Base-by-base conservation (phyloP, 2,329 filamentous ascomycete genomes). In the Curvularia sp. region DNA sequence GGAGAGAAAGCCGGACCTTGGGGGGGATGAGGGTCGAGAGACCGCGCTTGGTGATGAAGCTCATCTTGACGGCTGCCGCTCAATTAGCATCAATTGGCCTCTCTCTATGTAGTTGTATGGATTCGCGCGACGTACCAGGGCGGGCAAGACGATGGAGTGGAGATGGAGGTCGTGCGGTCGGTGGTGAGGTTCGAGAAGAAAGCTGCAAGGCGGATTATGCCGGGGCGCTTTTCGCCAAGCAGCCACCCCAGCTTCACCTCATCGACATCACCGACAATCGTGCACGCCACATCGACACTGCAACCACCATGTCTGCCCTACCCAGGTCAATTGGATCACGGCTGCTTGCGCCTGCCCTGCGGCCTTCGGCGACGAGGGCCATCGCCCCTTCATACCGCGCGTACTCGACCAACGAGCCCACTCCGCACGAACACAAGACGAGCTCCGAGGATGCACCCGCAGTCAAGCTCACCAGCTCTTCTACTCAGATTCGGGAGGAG, bases 11-110 rank as follows among this genome's bases (percentile, higher is more conserved):
- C 72, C 84, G 72, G 84, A 97, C 94, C 93, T 99, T 99, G 78
- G 96, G 95, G 74, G 96, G 96, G 76, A 99, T 97, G 81, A 99
- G 90, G 86, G 96, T 97, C 79, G 95, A 98, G 78, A 97, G 90
- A 86, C 87, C 91, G 83, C 93, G 89, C 83, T 91, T 91, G 77
- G 89, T 87, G 77, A 96, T 86, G 87, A 89, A 95, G 86, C 92
- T 97, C 93, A 97, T 97, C 82, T 83, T 92, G 86, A 79, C 74
- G 69, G 71, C 77, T 80, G 66, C 55, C 41, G 32, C 55, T 66
- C 65, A 66, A 78, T 80, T 74, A 77, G 72, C 64, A 73, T 68
- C 72, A 72, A 74, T 73, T 74, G 68, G 39, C 52, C 50, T 61
- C 42, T 58, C 19, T 46, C 53, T 53, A 56, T 48, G 52, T 58